phyloP scores from a whole-genome alignment of 495 filamentous ascomycete species.

The Lichenothelia convexa region DNA sequence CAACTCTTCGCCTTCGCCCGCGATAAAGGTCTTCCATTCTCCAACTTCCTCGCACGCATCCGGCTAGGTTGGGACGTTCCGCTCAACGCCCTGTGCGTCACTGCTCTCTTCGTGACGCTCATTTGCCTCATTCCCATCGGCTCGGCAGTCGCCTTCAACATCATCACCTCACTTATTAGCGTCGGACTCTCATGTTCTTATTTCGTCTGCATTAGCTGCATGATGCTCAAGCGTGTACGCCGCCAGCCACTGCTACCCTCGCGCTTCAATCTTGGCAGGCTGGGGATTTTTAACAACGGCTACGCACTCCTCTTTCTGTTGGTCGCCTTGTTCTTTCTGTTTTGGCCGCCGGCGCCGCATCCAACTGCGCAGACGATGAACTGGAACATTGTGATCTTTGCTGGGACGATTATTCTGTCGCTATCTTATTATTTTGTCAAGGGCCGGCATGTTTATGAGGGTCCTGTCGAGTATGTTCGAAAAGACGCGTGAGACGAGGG shows the following conservation, averaged over 20 bases:
- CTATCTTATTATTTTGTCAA: slow-evolving; percentile 10
- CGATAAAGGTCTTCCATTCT: slow-evolving; percentile 38
- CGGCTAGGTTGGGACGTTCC: slow-evolving; percentile 32
- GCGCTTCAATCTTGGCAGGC: slow-evolving; percentile 31
- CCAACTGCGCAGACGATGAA: slow-evolving; percentile 17
- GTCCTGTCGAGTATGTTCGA: slow-evolving; percentile 17
- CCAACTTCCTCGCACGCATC: slow-evolving; percentile 30
- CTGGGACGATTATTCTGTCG: slow-evolving; percentile 10
- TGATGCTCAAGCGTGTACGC: slow-evolving; percentile 21
- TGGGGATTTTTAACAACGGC: slow-evolving; percentile 30
- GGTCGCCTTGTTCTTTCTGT: slow-evolving; percentile 33
- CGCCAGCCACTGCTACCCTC: slow-evolving; percentile 23
- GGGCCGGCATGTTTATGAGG: slow-evolving; percentile 13
- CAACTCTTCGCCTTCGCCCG: too few species aligned
- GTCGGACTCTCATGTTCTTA: slow-evolving; percentile 30
- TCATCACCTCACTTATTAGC: slow-evolving; percentile 30
- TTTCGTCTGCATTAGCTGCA: slow-evolving; percentile 29
- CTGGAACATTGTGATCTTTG: slow-evolving; percentile 17
- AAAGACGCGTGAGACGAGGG: slow-evolving; percentile 3
- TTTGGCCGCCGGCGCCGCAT: slow-evolving; percentile 30
- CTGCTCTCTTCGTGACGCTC: slow-evolving; percentile 10
- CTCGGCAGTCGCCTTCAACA: slow-evolving; percentile 28
- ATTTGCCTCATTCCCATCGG: slow-evolving; percentile 24
- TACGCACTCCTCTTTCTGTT: slow-evolving; percentile 25
- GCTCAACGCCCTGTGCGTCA: slow-evolving; percentile 31